A percentile compares a stretch with the other conserved stretches of the same genome.
phyloP scores from a whole-genome alignment of 2,329 filamentous ascomycete genomes.

The Hymenoscyphus infarciens region DNA sequence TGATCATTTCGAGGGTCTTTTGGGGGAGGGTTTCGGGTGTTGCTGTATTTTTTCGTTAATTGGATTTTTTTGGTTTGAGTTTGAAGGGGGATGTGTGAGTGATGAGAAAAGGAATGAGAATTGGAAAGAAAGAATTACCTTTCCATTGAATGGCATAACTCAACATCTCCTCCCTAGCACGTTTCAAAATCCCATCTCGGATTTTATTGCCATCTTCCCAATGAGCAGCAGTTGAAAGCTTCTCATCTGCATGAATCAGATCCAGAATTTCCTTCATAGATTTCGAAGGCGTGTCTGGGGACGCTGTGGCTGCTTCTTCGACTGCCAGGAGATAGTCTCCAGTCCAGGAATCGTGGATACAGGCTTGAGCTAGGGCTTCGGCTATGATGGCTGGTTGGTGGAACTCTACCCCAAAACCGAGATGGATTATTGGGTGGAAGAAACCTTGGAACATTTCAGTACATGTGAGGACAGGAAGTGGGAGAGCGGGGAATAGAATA shows the following conservation, averaged over 20 bases:
- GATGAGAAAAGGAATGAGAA: not conserved
- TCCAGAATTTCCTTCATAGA: constrained; percentile 59
- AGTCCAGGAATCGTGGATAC: constrained; percentile 62
- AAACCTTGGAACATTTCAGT: constrained; percentile 46
- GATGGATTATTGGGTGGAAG: constrained; percentile 77
- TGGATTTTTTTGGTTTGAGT: not conserved
- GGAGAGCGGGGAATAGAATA: constrained; percentile 30
- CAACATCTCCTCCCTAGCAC: constrained; percentile 62
- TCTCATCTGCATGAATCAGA: constrained; percentile 52
- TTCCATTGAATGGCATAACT: constrained; percentile 55
- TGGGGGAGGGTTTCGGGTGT: constrained; percentile 46
- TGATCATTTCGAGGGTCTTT: constrained; percentile 66
- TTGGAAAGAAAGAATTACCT: not conserved
- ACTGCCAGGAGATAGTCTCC: constrained; percentile 49
- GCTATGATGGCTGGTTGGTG: constrained; percentile 76
- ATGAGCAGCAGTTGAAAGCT: constrained; percentile 50
- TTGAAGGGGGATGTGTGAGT: not conserved
- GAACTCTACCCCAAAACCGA: constrained; percentile 83
- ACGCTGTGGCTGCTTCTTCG: constrained; percentile 43
- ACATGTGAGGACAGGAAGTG: not conserved
- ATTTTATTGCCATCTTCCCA: constrained; percentile 60
- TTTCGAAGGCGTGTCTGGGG: constrained; percentile 34
- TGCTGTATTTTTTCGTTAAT: constrained; percentile 36
- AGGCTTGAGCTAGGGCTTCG: constrained; percentile 72
- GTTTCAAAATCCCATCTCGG: constrained; percentile 62